Percentiles rank a stretch among this genome's conserved stretches.
These are phyloP conservation scores for Aspergillus leporis DNA, from an alignment of 495 filamentous ascomycete species.

Conservation along the genomic window DNA sequence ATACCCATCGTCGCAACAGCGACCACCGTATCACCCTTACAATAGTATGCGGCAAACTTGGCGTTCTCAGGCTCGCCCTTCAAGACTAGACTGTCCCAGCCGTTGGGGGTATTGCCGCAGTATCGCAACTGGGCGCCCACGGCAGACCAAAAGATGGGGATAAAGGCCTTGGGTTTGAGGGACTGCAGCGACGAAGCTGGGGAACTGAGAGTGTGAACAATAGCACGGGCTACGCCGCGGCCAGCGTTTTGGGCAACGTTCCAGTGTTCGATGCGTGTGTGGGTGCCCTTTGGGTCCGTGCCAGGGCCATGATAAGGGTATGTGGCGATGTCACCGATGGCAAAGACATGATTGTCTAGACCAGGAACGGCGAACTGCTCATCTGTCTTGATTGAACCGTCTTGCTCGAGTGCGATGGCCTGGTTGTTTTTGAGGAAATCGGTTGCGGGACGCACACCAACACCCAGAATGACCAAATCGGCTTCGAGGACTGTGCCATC, in stretches of 20 bases:
- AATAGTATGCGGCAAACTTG: conserved; percentile 88
- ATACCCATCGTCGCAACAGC: conserved; percentile 88
- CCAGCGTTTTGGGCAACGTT: conserved; percentile 95
- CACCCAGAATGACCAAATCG: conserved; percentile 87
- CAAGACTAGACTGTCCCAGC: conserved; percentile 82
- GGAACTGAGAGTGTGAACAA: conserved; percentile 52
- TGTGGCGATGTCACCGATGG: conserved; percentile 93
- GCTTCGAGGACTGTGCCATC: conserved; percentile 82
- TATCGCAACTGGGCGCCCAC: conserved; percentile 87
- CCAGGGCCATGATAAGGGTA: conserved; percentile 92
- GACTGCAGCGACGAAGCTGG: conserved; percentile 25
- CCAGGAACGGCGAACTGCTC: conserved; percentile 73
- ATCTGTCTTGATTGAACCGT: conserved; percentile 79
- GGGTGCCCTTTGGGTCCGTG: conserved; percentile 52
- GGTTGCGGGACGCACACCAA: conserved; percentile 86
- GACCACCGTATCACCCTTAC: conserved; percentile 82
- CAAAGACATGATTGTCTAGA: conserved; percentile 74
- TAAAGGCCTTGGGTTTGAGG: conserved; percentile 69
- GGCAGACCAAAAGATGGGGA: conserved; percentile 95
- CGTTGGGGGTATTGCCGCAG: conserved; percentile 77
- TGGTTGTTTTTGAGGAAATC: conserved; percentile 76
- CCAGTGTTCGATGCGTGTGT: conserved; percentile 90
- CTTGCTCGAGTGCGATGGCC: conserved; percentile 65
- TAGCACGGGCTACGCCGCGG: conserved; percentile 71
- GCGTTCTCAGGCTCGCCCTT: conserved; percentile 74